These are phyloP conservation scores for Citeromyces hawaiiensis DNA, from an alignment of 1,139 yeast species.

Conservation along the genomic window DNA sequence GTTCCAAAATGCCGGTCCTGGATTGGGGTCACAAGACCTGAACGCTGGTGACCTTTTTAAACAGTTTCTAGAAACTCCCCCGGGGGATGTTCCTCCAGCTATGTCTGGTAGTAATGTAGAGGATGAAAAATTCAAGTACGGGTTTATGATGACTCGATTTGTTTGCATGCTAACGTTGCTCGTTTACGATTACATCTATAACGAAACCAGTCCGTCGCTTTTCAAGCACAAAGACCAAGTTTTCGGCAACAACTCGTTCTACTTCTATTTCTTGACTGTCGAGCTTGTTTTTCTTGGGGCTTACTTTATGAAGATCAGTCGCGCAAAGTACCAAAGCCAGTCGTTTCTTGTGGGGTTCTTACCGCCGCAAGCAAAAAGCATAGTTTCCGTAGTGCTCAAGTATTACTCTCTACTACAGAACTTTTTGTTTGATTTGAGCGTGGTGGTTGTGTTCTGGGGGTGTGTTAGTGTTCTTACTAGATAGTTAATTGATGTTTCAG, in stretches of 20 bases:
- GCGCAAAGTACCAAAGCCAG: constrained; percentile 11
- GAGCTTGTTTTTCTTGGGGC: constrained; percentile 5
- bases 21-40: not conserved
- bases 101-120: constrained; percentile 8
- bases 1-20: constrained; percentile 8
- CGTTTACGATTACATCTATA: not conserved
- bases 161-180: constrained; percentile 6
- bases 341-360: constrained; percentile 13
- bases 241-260: constrained; percentile 18
- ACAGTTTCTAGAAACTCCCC: constrained; percentile 2
- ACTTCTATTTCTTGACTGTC: constrained; percentile 10
- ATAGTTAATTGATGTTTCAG: not conserved
- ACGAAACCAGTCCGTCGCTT: constrained; percentile 2
- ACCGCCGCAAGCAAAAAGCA: constrained; percentile 10
- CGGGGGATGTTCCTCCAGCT: constrained; percentile 3
- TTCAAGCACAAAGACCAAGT: constrained; percentile 10
- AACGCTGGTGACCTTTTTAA: constrained; percentile 3
- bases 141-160: constrained; percentile 12
- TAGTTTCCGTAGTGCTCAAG: constrained; percentile 14
- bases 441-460: constrained; percentile 23
- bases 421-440: constrained; percentile 24
- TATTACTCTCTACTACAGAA: constrained; percentile 25
- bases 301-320: constrained; percentile 4
- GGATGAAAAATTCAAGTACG: constrained; percentile 9
- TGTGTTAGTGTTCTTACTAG: constrained; percentile 7